Evolutionary conservation across 768 basidiomycete species (phyloP).

Genomic region (Boletus edulis): DNA sequence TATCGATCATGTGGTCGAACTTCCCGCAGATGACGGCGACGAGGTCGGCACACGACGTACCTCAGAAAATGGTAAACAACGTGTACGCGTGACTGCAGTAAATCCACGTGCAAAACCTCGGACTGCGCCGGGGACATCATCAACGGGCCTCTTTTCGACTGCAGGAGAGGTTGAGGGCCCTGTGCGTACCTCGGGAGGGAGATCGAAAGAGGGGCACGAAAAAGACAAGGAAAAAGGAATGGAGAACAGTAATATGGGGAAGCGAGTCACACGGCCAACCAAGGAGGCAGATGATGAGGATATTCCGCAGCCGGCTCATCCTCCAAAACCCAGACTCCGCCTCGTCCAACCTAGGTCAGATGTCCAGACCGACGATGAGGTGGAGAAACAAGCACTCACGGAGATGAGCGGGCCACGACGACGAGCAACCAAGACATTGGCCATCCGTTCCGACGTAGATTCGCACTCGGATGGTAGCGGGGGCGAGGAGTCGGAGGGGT

Average conservation of each 20-base stretch:
- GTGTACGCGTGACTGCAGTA: too few species aligned
- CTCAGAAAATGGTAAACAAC: background rate
- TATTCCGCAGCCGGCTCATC: background rate
- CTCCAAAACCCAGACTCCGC: background rate
- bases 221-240: background rate
- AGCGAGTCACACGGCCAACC: background rate
- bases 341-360: conserved; percentile 1
- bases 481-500: background rate
- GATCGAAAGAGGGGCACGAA: background rate
- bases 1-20: conserved; percentile 22
- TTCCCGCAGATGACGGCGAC: conserved; percentile 16
- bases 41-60: background rate
- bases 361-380: background rate
- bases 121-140: background rate
- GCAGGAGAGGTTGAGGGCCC: background rate
- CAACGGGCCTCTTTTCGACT: background rate
- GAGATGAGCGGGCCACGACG: background rate
- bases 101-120: background rate
- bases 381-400: background rate
- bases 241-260: background rate
- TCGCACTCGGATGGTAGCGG: background rate
- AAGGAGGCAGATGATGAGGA: background rate
- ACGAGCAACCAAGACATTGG: background rate
- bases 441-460: conserved; percentile 1
- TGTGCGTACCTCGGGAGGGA: background rate